Evolutionary conservation across 2,329 filamentous ascomycete species (phyloP).

Genomic region (Herpomyces periplanetae): DNA sequence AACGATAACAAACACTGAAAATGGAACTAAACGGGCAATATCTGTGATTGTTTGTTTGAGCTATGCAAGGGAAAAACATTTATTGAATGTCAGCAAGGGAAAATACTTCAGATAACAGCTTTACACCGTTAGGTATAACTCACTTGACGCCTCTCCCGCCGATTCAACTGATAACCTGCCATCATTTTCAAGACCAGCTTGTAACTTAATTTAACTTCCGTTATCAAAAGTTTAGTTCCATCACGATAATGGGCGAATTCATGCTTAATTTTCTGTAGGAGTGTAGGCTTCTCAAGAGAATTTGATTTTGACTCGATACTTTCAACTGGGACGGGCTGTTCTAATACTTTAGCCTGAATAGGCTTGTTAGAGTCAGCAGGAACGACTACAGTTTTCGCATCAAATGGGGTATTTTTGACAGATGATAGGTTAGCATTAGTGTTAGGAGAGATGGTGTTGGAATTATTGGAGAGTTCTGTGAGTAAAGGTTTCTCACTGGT

Average conservation of each 20-base stretch:
- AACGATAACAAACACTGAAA: slow-evolving; percentile 84
- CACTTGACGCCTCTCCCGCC: slow-evolving; percentile 58
- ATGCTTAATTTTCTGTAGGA: slow-evolving; percentile 78
- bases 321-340: too few species aligned
- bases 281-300: slow-evolving; percentile 58
- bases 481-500: too few species aligned
- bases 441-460: too few species aligned
- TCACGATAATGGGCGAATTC: slow-evolving; percentile 90
- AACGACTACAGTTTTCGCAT: too few species aligned
- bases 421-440: too few species aligned
- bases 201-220: slow-evolving; percentile 71
- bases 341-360: too few species aligned
- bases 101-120: slow-evolving; percentile 2
- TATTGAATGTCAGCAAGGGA: slow-evolving; percentile 3
- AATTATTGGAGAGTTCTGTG: too few species aligned
- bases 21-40: slow-evolving; percentile 60
- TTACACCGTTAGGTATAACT: slow-evolving; percentile 3
- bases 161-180: slow-evolving; percentile 73
- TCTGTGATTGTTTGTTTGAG: slow-evolving; percentile 74
- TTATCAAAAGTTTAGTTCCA: slow-evolving; percentile 66
- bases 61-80: slow-evolving; percentile 7
- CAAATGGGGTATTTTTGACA: too few species aligned
- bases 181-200: slow-evolving; percentile 84
- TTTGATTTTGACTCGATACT: too few species aligned
- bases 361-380: too few species aligned